Percentiles rank a stretch among this genome's conserved stretches.
Conservation (phyloP, 371 early-diverging fungal genomes). For the Lichtheimia hyalospora region DNA sequence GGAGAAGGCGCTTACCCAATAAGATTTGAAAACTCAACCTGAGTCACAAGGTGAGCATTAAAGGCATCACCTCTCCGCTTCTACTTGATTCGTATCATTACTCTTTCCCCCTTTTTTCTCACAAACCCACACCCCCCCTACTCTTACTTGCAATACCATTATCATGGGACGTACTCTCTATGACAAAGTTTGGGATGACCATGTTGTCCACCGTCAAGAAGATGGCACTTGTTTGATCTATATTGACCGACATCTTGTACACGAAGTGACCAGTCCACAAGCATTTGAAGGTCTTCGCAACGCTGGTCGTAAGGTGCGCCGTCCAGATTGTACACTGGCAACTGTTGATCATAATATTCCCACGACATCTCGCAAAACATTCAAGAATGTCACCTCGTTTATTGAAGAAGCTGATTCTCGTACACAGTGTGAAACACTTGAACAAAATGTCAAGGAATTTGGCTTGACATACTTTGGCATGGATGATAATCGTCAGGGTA, state of each 20-base stretch:
- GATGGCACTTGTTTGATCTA: slow-evolving; percentile 68
- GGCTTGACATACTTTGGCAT: slow-evolving; percentile 69
- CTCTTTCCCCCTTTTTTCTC: slow-evolving; percentile 5
- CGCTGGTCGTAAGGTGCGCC: slow-evolving; percentile 57
- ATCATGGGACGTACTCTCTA: slow-evolving; percentile 52
- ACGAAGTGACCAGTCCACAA: slow-evolving; percentile 69
- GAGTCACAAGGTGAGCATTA: slow-evolving; percentile 8
- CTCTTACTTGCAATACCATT: slow-evolving; percentile 4
- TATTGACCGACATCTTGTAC: slow-evolving; percentile 72
- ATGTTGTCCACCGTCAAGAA: slow-evolving; percentile 45
- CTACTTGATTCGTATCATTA: slow-evolving; percentile 1
- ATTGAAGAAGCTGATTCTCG: slow-evolving; percentile 65
- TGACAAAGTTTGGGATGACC: slow-evolving; percentile 52
- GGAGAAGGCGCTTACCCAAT: slow-evolving; percentile 5
- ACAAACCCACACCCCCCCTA: slow-evolving; percentile 1
- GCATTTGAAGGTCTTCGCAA: slow-evolving; percentile 71
- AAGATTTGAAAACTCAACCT: slow-evolving; percentile 6
- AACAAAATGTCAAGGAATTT: slow-evolving; percentile 64
- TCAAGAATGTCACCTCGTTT: slow-evolving; percentile 58
- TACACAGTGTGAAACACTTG: slow-evolving; percentile 64
- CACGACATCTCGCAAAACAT: slow-evolving; percentile 51
- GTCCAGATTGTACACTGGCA: slow-evolving; percentile 65
- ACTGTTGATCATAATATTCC: slow-evolving; percentile 81
- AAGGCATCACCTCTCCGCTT: not conserved
- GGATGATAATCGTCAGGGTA: slow-evolving; percentile 68